Base-by-base conservation (phyloP, 2,329 filamentous ascomycete genomes). In the Alternaria arborescens region DNA sequence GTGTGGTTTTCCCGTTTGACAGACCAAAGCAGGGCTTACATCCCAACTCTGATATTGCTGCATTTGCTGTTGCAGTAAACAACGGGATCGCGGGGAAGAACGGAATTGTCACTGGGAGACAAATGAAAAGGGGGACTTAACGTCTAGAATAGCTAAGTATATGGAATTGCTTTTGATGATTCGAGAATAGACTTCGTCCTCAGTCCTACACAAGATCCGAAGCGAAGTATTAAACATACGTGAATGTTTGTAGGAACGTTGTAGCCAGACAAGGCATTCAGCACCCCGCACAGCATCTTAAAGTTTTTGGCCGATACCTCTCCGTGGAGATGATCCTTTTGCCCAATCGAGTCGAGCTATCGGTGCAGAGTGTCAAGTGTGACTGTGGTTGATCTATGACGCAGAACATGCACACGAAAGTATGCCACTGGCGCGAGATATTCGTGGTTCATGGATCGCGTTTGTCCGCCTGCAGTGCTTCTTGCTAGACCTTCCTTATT, bases 51-150 rank as follows among this genome's bases (percentile, higher is more conserved):
- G 76, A 79, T 55, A 71, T 78, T 41, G 64, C 67, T 10, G 72
- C 73, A 20, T 53, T 79, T 55, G 76, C 75, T 3, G 72, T 79
- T 55, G 77, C 76, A 24, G 64, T 79, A n/a, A 78, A 79, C 32
- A 77, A 77, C 59, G 72, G 65, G 16, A 67, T 70, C 50, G 75
- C 72, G 7, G 74, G 73, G n/a, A 57, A 67, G 44, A 77, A 78
- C 50, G 51, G 53, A 3, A 66, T 69, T 30, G 64, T 77, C 22
- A 75, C 71, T 5, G 68, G 65, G 8, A 8, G 54, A 22, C 8
- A 5, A 11, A 4, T n/a, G 52, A 22, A 16, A 24, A 43, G 36
- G 28, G 36, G 36, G 8, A 4, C 10, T 1, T 20, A 7, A 20
- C 36, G n/a, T 11, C 7, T 20, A 1, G 10, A 10, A 18, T 16